Percentiles rank a stretch among this genome's conserved stretches.
Conservation (phyloP, 2,329 filamentous ascomycete genomes). For the Trichoderma sp. region DNA sequence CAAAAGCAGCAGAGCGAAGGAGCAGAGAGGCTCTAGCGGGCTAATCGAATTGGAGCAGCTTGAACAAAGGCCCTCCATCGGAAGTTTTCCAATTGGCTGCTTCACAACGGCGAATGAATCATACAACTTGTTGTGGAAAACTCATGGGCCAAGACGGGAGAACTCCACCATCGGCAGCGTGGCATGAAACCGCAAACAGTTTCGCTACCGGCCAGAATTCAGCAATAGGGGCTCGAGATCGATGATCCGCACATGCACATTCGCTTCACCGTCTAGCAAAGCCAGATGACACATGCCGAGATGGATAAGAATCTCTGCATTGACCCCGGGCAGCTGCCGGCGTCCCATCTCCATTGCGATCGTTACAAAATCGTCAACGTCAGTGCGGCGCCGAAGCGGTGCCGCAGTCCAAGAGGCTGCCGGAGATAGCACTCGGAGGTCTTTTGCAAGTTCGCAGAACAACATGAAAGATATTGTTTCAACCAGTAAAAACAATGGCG, state of each 20-base stretch:
- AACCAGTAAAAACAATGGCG: neutral
- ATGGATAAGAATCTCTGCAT: neutral
- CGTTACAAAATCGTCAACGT: neutral
- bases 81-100: neutral
- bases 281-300: neutral
- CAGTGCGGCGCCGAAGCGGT: conserved; percentile 6
- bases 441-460: neutral
- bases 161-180: neutral
- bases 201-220: neutral
- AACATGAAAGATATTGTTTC: neutral
- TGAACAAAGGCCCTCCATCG: neutral
- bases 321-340: neutral
- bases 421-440: conserved; percentile 14
- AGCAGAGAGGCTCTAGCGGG: neutral
- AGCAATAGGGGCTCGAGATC: neutral
- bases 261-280: neutral
- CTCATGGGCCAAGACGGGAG: neutral
- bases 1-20: neutral
- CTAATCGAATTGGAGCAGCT: neutral
- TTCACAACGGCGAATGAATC: neutral
- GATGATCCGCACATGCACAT: neutral
- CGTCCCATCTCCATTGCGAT: neutral
- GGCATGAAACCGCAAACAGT: neutral
- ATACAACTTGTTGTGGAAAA: neutral
- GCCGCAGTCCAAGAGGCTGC: neutral